Conservation (phyloP, 164 flowering plant species). For the grape (Vitis vinifera) region ASM3070453v1 NC_081821.1:7362001-7362500, state of each 20-base stretch:
- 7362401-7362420: neutral
- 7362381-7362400: constrained; percentile 2
- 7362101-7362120: constrained; percentile 22
- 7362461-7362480: neutral
- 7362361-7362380: constrained; percentile 2
- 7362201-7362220: constrained; percentile 51
- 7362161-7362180: constrained; percentile 53
- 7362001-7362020: neutral
- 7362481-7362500: neutral
- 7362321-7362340: neutral
- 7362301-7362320: constrained; percentile 8
- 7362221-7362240: constrained; percentile 25
- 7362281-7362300: constrained; percentile 26
- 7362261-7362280: constrained; percentile 7
- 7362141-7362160: constrained; percentile 31
- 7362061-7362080: neutral
- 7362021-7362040: neutral
- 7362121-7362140: constrained; percentile 14
- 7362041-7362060: neutral
- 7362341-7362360: neutral
- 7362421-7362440: constrained; percentile 8
- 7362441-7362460: constrained; percentile 13
- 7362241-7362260: constrained; percentile 21
- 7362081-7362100: constrained; percentile 26
- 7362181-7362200: constrained; percentile 56